Evolutionary conservation across 202 grass and related monocot species (phyloP).

Genomic region (Sporobolus alterniflorus): DNA sequence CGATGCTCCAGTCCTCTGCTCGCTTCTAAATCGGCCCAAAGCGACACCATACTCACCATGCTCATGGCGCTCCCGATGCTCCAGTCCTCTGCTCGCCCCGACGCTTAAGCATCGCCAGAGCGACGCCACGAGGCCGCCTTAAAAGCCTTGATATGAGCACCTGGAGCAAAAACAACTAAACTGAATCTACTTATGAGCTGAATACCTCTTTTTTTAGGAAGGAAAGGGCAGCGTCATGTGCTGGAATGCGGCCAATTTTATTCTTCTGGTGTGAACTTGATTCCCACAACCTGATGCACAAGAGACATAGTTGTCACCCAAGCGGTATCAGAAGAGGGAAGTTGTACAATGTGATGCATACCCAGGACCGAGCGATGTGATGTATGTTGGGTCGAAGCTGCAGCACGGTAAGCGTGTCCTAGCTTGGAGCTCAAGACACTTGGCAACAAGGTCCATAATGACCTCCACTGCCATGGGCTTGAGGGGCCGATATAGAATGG

Average conservation of each 20-base stretch:
- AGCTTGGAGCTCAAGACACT: conserved; percentile 8
- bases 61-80: no score
- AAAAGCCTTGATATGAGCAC: no score
- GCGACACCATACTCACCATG: no score
- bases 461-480: not conserved
- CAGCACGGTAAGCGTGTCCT: not conserved
- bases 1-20: no score
- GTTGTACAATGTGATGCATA: not conserved
- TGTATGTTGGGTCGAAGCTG: not conserved
- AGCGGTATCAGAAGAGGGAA: not conserved
- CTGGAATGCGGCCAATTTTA: not conserved
- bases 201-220: no score
- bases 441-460: conserved; percentile 1
- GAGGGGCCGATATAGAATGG: not conserved
- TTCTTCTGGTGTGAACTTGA: not conserved
- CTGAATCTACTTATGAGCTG: not conserved
- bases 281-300: no score
- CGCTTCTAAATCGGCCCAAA: no score
- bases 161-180: not conserved
- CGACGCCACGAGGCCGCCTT: no score
- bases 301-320: not conserved
- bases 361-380: not conserved
- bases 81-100: no score
- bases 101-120: no score
- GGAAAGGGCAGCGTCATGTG: not conserved